Percentiles rank a stretch among this genome's conserved stretches.
These are phyloP conservation scores for Lactarius evosmus DNA, from an alignment of 768 basidiomycete species.

Conservation along the genomic window DNA sequence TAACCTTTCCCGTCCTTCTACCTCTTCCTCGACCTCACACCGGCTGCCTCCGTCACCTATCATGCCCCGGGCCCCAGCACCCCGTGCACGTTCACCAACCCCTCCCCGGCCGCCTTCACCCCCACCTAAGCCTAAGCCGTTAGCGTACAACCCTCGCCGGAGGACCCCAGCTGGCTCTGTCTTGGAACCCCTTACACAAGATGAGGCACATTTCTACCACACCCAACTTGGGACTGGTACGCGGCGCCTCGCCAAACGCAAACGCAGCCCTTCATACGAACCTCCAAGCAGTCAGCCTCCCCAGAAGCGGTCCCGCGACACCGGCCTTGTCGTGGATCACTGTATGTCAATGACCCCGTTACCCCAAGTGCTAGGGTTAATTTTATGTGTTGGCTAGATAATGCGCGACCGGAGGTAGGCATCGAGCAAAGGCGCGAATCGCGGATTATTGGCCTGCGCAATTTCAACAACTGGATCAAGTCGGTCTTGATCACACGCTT, in stretches of 20 bases:
- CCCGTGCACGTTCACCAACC: slow-evolving; percentile 26
- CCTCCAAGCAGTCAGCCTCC: slow-evolving; percentile 30
- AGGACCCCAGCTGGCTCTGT: slow-evolving; percentile 33
- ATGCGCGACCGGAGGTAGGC: slow-evolving; percentile 88
- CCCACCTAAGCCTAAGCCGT: slow-evolving; percentile 26
- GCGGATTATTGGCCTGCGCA: slow-evolving; percentile 94
- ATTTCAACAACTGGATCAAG: slow-evolving; percentile 99
- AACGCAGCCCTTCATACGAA: slow-evolving; percentile 29
- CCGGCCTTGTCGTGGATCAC: slow-evolving; percentile 70
- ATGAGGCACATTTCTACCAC: slow-evolving; percentile 29
- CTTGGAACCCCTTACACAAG: slow-evolving; percentile 28
- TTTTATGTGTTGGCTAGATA: slow-evolving; percentile 53
- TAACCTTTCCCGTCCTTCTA: slow-evolving; percentile 26
- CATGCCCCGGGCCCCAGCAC: slow-evolving; percentile 21
- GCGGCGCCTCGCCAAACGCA: slow-evolving; percentile 34
- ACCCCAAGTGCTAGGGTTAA: not conserved
- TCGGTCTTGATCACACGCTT: slow-evolving; percentile 92
- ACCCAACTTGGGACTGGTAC: slow-evolving; percentile 36
- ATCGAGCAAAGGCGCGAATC: slow-evolving; percentile 80
- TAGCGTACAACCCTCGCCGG: slow-evolving; percentile 29
- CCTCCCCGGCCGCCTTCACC: slow-evolving; percentile 29
- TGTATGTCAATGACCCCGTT: slow-evolving; percentile 48
- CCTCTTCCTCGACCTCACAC: slow-evolving; percentile 27
- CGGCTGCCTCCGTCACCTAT: slow-evolving; percentile 25
- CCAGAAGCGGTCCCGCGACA: slow-evolving; percentile 58